Conservation (phyloP, 257 asterid genomes). For the Eustoma russellianum region DNA sequence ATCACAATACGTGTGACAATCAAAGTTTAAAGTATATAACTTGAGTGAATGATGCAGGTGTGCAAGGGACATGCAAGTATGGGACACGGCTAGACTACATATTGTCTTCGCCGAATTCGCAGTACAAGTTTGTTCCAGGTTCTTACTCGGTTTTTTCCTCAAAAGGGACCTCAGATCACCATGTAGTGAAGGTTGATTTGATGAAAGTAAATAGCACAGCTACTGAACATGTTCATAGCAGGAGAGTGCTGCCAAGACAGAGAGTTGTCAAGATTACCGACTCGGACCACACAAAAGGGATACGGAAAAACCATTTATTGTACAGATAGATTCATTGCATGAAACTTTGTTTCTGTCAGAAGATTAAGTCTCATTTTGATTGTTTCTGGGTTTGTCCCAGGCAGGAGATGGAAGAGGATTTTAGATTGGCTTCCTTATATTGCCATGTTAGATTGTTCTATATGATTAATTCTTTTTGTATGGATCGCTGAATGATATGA, state of each 20-base stretch:
- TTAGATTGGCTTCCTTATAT: neutral
- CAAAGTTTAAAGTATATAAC: too few species aligned
- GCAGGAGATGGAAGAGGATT: conserved; percentile 5
- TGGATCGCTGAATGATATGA: too few species aligned
- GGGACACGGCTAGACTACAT: conserved; percentile 88
- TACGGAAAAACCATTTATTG: conserved; percentile 44
- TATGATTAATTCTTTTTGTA: too few species aligned
- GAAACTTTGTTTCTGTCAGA: too few species aligned
- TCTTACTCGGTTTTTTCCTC: conserved; percentile 86
- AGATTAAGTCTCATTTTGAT: too few species aligned
- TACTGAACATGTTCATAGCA: conserved; percentile 23
- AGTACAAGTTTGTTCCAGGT: conserved; percentile 68
- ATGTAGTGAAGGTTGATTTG: conserved; percentile 81
- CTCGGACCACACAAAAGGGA: conserved; percentile 51
- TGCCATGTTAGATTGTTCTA: too few species aligned
- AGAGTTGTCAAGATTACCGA: conserved; percentile 49
- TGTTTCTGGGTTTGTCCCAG: neutral
- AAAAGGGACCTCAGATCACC: conserved; percentile 96
- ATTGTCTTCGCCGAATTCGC: conserved; percentile 51
- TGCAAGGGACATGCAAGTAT: conserved; percentile 93
- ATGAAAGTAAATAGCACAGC: conserved; percentile 27
- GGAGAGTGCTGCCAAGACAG: conserved; percentile 25
- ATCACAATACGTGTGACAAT: too few species aligned
- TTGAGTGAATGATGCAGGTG: conserved; percentile 43
- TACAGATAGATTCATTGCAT: neutral